Evolutionary conservation across 1,284 basidiomycete species (phyloP), one percentile per base, ranked within the genome.

Genomic region (Ustanciosporium gigantosporum): DNA sequence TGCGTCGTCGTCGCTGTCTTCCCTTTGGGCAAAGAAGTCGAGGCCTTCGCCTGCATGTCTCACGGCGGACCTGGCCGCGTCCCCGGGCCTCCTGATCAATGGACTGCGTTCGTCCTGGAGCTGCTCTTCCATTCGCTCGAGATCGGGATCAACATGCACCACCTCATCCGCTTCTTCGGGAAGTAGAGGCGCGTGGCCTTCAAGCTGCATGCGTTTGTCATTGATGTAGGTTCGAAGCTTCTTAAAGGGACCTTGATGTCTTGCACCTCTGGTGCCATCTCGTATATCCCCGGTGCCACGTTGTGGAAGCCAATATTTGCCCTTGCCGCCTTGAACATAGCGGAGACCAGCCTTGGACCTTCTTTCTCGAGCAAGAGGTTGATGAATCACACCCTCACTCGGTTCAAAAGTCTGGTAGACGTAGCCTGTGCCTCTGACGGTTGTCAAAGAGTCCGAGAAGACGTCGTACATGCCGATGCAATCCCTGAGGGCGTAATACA

Each of bases 351-450:
- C 73, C 16, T 70, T 67, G 21, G 55, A 56, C 9, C 73, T 31
- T 16, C 70, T 36, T 23, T 66, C 48, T 4, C 68, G 41, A 2
- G 68, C 73, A 5, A 64, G 57, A 5, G 61, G 51, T 31, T 76
- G 73, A 70, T 98, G 94, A 69, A 97, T 86, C 38, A 86, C 86
- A 1, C 92, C 92, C 76, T 96, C 91, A 29, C 88, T 90, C 1
- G 94, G 93, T 74, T 98, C 94, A 74, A 94, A 97, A 29, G 89
- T 88, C 48, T 91, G 87, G 79, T 98, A 98, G 40, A 90, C 89
- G 82, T 97, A 92, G 1, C 91, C 90, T 61, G 88, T 85, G 2
- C 94, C 94, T 15, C 85, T 83, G 8, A 96, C 81, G 0, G 94
- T 98, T 13, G 85, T 82, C 60, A 89, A 86, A 13, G 84, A 85